phyloP scores from a whole-genome alignment of 2,329 filamentous ascomycete genomes.

The Akanthomyces uredinophilus region DNA sequence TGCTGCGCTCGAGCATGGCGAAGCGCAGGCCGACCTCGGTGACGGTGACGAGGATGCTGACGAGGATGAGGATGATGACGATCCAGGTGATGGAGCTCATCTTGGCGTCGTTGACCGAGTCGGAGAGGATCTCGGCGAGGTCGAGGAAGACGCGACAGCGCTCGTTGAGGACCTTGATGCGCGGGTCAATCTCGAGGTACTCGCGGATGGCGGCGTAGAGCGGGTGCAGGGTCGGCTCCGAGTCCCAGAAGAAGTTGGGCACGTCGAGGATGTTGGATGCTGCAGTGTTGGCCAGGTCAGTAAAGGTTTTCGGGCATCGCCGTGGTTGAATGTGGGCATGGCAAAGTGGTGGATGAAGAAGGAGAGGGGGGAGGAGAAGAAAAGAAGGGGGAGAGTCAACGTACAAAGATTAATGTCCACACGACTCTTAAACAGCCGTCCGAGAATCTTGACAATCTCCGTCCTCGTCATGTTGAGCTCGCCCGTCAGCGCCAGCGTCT shows the following conservation, averaged over 20 bases:
- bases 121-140: conserved; percentile 87
- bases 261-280: conserved; percentile 94
- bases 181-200: conserved; percentile 94
- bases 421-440: conserved; percentile 83
- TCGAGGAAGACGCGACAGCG: conserved; percentile 95
- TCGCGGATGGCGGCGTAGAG: conserved; percentile 92
- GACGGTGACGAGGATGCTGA: conserved; percentile 87
- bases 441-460: conserved; percentile 89
- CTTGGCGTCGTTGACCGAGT: conserved; percentile 87
- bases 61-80: conserved; percentile 85
- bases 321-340: not conserved
- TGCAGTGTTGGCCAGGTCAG: conserved; percentile 30
- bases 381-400: too few relatives aligned
- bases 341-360: too few relatives aligned
- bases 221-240: conserved; percentile 88
- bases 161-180: conserved; percentile 95
- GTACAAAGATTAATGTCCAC: conserved; percentile 97
- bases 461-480: conserved; percentile 85
- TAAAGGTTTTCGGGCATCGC: not conserved
- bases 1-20: conserved; percentile 52
- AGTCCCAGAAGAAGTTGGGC: conserved; percentile 98
- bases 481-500: conserved; percentile 81
- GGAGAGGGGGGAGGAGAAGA: conserved; percentile 19
- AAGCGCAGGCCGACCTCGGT: conserved; percentile 87
- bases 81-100: conserved; percentile 98